Conservation (phyloP, 305 asterid genomes). For the Fraxinus sp. region DNA sequence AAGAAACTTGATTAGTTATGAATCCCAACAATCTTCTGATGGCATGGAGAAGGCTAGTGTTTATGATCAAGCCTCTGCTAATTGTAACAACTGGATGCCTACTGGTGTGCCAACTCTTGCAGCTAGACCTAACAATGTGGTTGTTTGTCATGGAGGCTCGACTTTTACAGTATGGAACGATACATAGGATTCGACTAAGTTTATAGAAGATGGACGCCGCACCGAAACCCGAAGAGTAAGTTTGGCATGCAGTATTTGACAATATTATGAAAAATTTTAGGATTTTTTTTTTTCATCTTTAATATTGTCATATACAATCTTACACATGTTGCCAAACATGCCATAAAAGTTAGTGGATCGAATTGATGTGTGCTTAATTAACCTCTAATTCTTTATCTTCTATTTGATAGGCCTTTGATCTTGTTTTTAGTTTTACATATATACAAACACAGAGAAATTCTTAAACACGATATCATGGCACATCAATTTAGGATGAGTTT, state of each 20-base stretch:
- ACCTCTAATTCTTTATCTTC: conserved; percentile 19
- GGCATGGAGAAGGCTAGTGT: conserved; percentile 26
- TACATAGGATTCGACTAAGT: neutral
- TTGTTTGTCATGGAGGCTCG: conserved; percentile 43
- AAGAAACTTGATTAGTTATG: conserved; percentile 36
- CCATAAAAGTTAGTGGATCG: neutral
- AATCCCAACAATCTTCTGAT: conserved; percentile 34
- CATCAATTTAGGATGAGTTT: neutral
- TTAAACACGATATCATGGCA: neutral
- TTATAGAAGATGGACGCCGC: neutral
- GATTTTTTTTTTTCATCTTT: neutral
- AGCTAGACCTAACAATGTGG: conserved; percentile 32
- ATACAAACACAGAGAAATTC: neutral
- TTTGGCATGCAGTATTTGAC: neutral
- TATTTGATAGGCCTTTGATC: neutral
- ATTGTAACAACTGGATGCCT: conserved; percentile 53
- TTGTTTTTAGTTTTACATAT: neutral
- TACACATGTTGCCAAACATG: neutral
- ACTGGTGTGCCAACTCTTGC: conserved; percentile 45
- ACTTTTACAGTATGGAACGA: conserved; percentile 58
- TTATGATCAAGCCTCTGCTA: conserved; percentile 39
- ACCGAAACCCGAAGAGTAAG: neutral
- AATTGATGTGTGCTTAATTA: conserved; percentile 44
- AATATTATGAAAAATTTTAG: neutral
- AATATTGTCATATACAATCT: neutral